Evolutionary conservation across 2,329 filamentous ascomycete genomes (phyloP), one percentile per base, ranked within the genome.

Genomic region (Mycosphaerella sp.): DNA sequence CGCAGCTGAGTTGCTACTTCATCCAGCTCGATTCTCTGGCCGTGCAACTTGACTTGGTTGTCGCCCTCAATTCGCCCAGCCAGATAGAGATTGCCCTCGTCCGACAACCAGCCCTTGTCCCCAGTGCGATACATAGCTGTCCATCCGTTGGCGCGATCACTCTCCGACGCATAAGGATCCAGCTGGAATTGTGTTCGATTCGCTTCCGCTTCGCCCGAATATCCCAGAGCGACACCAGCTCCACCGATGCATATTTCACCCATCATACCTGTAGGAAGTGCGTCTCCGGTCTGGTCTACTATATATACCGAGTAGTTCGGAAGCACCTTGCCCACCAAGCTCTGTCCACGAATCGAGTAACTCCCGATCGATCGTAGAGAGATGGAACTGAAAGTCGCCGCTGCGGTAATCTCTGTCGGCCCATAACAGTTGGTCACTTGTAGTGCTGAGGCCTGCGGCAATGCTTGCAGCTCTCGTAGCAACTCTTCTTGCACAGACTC

Each of bases 31-130:
- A 79, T 50, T 1, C 73, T 68, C 1, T 72, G 45, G 1, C 74
- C 74, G 2, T 66, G 62, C 1, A 78, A 56, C 55, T 78, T 78
- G 56, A 77, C 60, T 42, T 75, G 69, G 7, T 66, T 70, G 44
- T 76, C 73, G 2, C 71, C 73, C 0, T 54, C 61, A 0, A 71
- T 68, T 0, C 73, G 70, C 0, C 71, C 71, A 6, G 64, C 44
- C 21, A 70, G 57, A 1, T 65, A 37, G 0, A 76, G 54, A 0
- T 57, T 46, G 1, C 72, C 72, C 28, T 71, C 65, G 0, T 49
- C 13, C 0, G 44, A 48, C 7, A 73, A 53, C 3, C 61, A 60
- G 1, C 69, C 73, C 4, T 52, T 57, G 49, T 75, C 73, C 0
- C 73, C 72, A 2, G 69, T 71, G 5, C 62, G 61, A 49, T 72